A percentile compares a stretch with the other conserved stretches of the same genome.
Conservation (phyloP, 202 grass and related monocot species). For the Zizania palustris region DNA sequence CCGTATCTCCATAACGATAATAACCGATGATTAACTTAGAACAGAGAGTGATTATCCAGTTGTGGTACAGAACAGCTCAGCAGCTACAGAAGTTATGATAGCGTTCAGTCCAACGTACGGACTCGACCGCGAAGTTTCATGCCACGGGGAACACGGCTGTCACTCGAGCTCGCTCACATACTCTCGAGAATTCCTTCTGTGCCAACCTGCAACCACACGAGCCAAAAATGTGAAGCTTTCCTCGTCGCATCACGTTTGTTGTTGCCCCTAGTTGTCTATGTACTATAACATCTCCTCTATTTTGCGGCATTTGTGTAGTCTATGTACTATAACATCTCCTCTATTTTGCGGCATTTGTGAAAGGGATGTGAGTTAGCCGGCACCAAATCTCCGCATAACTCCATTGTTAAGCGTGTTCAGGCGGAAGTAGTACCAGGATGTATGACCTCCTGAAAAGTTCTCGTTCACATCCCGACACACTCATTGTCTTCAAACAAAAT, state of each 20-base stretch:
- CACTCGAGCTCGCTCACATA: conserved; percentile 30
- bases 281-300: conserved; percentile 48
- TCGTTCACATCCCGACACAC: too few relatives aligned
- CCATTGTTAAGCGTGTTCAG: too few relatives aligned
- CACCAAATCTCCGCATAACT: too few relatives aligned
- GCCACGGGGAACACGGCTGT: conserved; percentile 17
- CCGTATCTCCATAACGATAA: conserved; percentile 1
- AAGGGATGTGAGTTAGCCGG: too few relatives aligned
- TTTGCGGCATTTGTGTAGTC: conserved; percentile 29
- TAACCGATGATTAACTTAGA: conserved; percentile 29
- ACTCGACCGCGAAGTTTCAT: conserved; percentile 29
- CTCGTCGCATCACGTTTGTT: conserved; percentile 31
- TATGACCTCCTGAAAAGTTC: too few relatives aligned
- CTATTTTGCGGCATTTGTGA: too few relatives aligned
- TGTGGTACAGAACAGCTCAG: conserved; percentile 29
- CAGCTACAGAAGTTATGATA: conserved; percentile 56
- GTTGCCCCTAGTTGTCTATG: conserved; percentile 45
- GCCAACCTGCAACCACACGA: conserved; percentile 19
- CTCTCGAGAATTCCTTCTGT: background rate
- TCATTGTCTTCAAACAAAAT: too few relatives aligned
- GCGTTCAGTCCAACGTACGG: conserved; percentile 26
- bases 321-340: too few relatives aligned
- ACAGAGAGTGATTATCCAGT: conserved; percentile 44
- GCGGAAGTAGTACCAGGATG: too few relatives aligned
- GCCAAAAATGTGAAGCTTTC: conserved; percentile 31